Percentiles rank a stretch among this genome's conserved stretches.
phyloP scores from a whole-genome alignment of 2,329 filamentous ascomycete genomes.

The Trichoderma asperellum region DNA sequence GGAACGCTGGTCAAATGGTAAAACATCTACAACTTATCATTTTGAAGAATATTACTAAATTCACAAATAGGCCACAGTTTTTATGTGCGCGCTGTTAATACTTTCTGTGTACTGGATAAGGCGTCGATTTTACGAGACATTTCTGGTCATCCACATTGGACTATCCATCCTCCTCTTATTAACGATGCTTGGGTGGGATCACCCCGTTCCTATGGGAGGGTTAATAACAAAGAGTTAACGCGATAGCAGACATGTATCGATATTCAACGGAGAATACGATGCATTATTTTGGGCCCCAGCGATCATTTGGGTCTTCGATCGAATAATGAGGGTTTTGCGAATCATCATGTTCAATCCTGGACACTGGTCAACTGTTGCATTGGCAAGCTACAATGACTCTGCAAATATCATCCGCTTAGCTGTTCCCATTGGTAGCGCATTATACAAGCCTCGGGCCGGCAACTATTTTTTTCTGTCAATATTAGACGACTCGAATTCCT shows the following conservation, averaged over 20 bases:
- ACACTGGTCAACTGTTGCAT: conserved; percentile 44
- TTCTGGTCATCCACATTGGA: conserved; percentile 55
- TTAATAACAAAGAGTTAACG: not conserved
- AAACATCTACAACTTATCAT: conserved; percentile 24
- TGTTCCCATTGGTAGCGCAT: conserved; percentile 42
- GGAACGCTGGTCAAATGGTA: conserved; percentile 54
- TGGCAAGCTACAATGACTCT: conserved; percentile 42
- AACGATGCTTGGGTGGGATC: conserved; percentile 55
- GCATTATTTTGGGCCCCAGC: conserved; percentile 54
- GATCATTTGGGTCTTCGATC: conserved; percentile 55
- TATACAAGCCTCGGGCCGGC: conserved; percentile 45
- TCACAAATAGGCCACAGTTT: conserved; percentile 44
- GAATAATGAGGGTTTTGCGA: conserved; percentile 50
- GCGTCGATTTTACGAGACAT: conserved; percentile 56
- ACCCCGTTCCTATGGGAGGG: not conserved
- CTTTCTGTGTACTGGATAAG: conserved; percentile 58
- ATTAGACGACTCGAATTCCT: conserved; percentile 45
- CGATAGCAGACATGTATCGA: conserved; percentile 49
- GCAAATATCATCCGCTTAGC: conserved; percentile 50
- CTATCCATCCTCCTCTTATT: conserved; percentile 55
- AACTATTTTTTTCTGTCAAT: conserved; percentile 53
- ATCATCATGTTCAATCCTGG: conserved; percentile 46
- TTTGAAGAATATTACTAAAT: not conserved
- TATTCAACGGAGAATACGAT: conserved; percentile 55
- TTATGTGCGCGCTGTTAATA: conserved; percentile 51